phyloP scores from a whole-genome alignment of 1,284 basidiomycete species.

The Polyporus tsugae region DNA sequence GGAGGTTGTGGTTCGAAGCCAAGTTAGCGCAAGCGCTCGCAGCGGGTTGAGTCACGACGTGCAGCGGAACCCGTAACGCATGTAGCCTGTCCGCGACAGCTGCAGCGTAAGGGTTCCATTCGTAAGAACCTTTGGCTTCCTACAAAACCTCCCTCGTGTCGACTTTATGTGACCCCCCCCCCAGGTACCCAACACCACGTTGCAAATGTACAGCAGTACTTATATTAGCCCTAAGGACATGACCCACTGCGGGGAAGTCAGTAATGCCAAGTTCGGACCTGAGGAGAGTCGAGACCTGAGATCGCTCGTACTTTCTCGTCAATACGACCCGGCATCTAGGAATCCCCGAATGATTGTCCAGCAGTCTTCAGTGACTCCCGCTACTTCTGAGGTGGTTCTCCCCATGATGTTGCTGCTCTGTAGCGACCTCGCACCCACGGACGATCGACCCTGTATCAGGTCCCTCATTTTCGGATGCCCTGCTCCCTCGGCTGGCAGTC shows the following conservation, averaged over 20 bases:
- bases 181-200: neutral
- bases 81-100: neutral
- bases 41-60: neutral
- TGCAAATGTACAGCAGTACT: neutral
- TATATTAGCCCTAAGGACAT: neutral
- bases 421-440: too few relatives aligned
- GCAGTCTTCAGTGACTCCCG: too few relatives aligned
- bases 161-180: neutral
- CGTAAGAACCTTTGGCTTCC: slow-evolving; percentile 3
- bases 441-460: too few relatives aligned
- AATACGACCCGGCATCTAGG: neutral
- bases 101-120: neutral
- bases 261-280: too few relatives aligned
- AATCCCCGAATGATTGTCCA: neutral
- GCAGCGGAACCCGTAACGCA: neutral
- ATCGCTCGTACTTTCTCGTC: neutral
- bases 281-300: too few relatives aligned
- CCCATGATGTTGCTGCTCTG: too few relatives aligned
- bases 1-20: slow-evolving; percentile 8
- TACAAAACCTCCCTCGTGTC: neutral
- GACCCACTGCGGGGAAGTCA: neutral
- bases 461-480: too few relatives aligned
- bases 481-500: too few relatives aligned
- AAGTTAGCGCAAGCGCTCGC: slow-evolving; percentile 3
- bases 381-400: too few relatives aligned